Evolutionary conservation across 805 yeast genomes (phyloP), one percentile per base, ranked within the genome.

Genomic region (Danielozyma ontarioensis): DNA sequence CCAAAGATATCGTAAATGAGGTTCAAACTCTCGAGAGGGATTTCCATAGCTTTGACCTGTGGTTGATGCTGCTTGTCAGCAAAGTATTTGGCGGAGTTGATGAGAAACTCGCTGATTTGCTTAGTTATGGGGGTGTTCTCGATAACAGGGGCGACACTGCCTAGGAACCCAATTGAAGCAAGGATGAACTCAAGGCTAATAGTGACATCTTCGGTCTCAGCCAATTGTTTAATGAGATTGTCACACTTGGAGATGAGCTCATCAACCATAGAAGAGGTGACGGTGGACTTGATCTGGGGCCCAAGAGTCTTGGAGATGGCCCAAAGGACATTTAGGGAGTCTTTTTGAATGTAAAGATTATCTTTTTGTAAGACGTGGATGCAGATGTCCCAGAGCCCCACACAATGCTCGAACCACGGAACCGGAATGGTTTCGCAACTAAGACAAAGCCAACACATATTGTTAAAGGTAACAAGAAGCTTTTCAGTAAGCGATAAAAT

Each of bases 1-100:
- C 83, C 83, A 58, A 82, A 93, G 5, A 88, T 66, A 39, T 87
- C 96, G 56, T 77, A 86, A 4, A 88, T 48, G 2, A 75, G 63
- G 47, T 85, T 81, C 15, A 85, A 55, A 17, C 80, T 61, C 40
- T 82, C 90, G 26, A 78, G 55, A 4, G 77, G 59, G 8, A 78
- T 54, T 39, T 64, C 70, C n/a, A 50, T 40, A 1, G 55, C 53
- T 23, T 36, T 36, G 2, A 49, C 41, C 17, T 40, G 37, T 1
- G 65, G 51, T 1, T 62, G 50, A 3, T 57, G 41, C 13, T 47
- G 39, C 14, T 8, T 17, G 5, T 17, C 13, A 5, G 14, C 26
- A 13, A n/a, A 12, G 31, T 12, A 7, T 5, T 4, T 7, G 22
- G 30, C 40, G 26, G 28, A 34, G 18, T 27, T 34, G 15, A 39